Conservation (phyloP, 2,329 filamentous ascomycete genomes). For the Scleromitrula shiraiana region DNA sequence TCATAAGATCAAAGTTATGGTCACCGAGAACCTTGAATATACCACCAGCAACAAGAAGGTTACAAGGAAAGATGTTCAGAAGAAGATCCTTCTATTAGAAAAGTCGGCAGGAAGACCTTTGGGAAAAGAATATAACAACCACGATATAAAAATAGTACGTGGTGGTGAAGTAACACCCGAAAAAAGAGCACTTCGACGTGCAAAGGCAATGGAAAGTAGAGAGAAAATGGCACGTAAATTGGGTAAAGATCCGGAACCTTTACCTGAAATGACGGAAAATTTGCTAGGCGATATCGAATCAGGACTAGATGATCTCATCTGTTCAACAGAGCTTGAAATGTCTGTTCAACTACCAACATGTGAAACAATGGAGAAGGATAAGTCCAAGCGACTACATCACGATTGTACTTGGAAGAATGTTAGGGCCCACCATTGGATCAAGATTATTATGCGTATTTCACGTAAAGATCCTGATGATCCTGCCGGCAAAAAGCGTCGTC, state of each 20-base stretch:
- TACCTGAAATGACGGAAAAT: constrained; percentile 41
- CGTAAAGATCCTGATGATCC: constrained; percentile 57
- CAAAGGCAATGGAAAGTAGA: constrained; percentile 28
- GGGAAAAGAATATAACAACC: constrained; percentile 56
- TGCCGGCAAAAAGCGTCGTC: constrained; percentile 48
- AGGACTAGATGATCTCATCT: constrained; percentile 45
- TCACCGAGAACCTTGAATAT: constrained; percentile 67
- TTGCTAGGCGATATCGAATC: constrained; percentile 53
- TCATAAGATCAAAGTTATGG: constrained; percentile 64
- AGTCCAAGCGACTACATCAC: constrained; percentile 53
- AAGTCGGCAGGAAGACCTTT: constrained; percentile 59
- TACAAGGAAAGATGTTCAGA: constrained; percentile 56
- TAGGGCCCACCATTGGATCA: constrained; percentile 71
- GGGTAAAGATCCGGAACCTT: constrained; percentile 35
- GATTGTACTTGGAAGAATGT: constrained; percentile 69
- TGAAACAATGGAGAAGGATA: constrained; percentile 56
- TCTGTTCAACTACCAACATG: constrained; percentile 66
- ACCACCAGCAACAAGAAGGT: constrained; percentile 60
- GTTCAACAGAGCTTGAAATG: constrained; percentile 70
- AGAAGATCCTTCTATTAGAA: constrained; percentile 63
- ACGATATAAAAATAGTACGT: constrained; percentile 55
- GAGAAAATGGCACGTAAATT: constrained; percentile 46
- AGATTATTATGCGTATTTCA: constrained; percentile 71
- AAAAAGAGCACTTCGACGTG: constrained; percentile 22
- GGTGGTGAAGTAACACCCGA: constrained; percentile 59